Conservation (phyloP, 805 yeast species). For the Tetrapisispora namnaoensis region DNA sequence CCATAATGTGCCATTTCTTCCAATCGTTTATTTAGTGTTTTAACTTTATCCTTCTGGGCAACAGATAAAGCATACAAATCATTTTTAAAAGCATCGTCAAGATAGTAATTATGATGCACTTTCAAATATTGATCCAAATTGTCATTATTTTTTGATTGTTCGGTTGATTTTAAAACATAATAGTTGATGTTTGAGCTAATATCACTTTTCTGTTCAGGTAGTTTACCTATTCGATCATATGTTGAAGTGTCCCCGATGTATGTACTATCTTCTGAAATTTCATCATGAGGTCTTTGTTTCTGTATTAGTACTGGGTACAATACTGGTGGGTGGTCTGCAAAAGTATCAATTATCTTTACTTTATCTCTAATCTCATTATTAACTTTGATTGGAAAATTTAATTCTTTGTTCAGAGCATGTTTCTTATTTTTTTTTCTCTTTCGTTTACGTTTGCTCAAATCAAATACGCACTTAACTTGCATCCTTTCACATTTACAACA, state of each 20-base stretch:
- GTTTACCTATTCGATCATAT: too few species aligned
- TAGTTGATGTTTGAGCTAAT: too few species aligned
- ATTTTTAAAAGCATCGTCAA: conserved; percentile 11
- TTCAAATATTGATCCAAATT: background rate
- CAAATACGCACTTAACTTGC: conserved; percentile 55
- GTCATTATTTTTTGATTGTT: background rate
- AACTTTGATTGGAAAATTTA: background rate
- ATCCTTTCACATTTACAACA: conserved; percentile 67
- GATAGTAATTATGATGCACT: background rate
- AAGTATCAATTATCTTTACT: background rate
- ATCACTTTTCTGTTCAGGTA: background rate
- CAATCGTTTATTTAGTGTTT: conserved; percentile 34
- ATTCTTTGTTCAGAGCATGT: background rate
- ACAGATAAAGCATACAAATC: conserved; percentile 19
- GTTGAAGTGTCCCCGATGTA: too few species aligned
- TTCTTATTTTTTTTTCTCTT: conserved; percentile 19
- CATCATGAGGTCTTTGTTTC: too few species aligned
- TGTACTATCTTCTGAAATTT: too few species aligned
- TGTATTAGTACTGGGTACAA: too few species aligned
- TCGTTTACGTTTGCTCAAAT: conserved; percentile 49
- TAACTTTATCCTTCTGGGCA: conserved; percentile 25
- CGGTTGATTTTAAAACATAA: background rate
- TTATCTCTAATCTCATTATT: background rate
- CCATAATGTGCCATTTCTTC: conserved; percentile 36
- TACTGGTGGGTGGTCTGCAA: too few species aligned